Evolutionary conservation across 2,329 filamentous ascomycete genomes (phyloP), one percentile per base, ranked within the genome.

Genomic region (Endoconidiophora laricicola): DNA sequence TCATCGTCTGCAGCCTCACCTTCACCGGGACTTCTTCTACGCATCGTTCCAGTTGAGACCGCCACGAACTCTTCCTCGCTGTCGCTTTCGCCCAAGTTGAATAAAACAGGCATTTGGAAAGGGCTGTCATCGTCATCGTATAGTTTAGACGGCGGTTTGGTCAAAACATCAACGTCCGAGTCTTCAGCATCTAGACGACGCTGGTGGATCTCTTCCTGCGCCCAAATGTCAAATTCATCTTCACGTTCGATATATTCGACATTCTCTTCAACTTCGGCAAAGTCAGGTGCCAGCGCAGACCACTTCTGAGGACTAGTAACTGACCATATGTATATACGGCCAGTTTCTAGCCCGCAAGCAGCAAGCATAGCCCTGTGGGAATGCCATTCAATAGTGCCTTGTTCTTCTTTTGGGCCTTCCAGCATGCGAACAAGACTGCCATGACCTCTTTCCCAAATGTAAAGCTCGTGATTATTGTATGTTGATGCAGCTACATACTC

Each of bases 181-280:
- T 96, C 91, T 65, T 98, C 91, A 10, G 83, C 74, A 61, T 96
- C 88, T 2, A 96, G 72, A 41, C 88, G 78, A 26, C 90, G 78
- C 63, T 94, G 90, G 61, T 93, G 86, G 50, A 96, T 81, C 63
- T 96, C 90, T 61, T 95, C 90, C 52, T 90, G 82, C 0, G 87
- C 87, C 61, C 96, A 91, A 51, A 96, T 93, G 63, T 98, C 93
- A 58, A 98, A 98, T 61, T 98, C 91, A 62, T 98, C 91, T 65
- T 98, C 91, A 50, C 78, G 77, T 64, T 98, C 91, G 40, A 93
- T 78, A 61, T 98, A 98, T 62, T 96, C 86, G 20, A 94, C 87
- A 58, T 98, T 98, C 65, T 98, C 91, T 65, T 98, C 91, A 12
- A 98, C 87, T 64, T 98, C 91, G 39, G 81, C 84, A 64, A 98